Base-by-base conservation (phyloP, 768 basidiomycete species). In the Tephrocybe rancida region DNA sequence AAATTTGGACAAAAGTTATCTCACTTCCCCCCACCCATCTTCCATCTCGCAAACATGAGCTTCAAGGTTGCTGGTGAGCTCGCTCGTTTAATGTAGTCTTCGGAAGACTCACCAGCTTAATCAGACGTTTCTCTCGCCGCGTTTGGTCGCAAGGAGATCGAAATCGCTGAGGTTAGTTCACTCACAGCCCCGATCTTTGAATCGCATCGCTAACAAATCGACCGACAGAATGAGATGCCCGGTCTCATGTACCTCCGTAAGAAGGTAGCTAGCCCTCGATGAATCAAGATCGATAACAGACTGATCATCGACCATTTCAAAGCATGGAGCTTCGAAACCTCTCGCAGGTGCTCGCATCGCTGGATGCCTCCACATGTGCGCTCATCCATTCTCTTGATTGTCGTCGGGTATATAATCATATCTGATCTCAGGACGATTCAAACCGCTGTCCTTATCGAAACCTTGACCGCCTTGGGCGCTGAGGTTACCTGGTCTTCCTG, bases 401-500 rank as follows among this genome's bases (percentile, higher is more conserved):
- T 54, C 21, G 58, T 52, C 13, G 24, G 22, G 3, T 21, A 37
- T 8, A 43, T 44, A n/a, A 48, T 56, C 39, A n/a, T 51, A 51
- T 27, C 49, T 44, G 37, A 22, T 46, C 32, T 53, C 50, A 98
- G 95, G 95, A 97, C 96, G 63, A 95, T 98, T 67, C 95, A 97
- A 73, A 97, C 95, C 50, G 96, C 95, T 44, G 95, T 98, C 64
- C 88, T 99, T 73, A 98, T 99, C 67, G 97, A 99, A 81, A 99
- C 97, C 58, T 81, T 99, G 63, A 90, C 86, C 60, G 88, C 87
- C 62, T 86, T 99, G 64, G 97, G 97, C 67, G 97, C 97, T 56
- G 89, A 98, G 70, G 96, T 99, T 50, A 84, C 96, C 62, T 99
- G 97, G 97, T 98, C 97, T 22, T 98, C 95, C 61, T 97, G 95